Base-by-base conservation (phyloP, 495 filamentous ascomycete species). In the Trichoderma reesei region DNA sequence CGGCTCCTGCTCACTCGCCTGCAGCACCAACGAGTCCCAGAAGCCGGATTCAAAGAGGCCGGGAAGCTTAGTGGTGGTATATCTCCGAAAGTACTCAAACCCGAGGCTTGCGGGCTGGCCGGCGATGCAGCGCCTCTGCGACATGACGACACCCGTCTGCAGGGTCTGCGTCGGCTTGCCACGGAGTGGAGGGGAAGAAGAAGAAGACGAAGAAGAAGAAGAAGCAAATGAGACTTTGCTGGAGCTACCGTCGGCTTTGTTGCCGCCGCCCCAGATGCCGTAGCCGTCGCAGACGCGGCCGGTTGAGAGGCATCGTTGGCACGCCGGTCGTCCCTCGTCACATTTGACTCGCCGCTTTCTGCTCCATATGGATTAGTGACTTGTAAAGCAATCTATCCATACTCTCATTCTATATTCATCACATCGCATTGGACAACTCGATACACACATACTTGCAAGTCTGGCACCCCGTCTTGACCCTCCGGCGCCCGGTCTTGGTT, bases 211-310 rank as follows among this genome's bases (percentile, higher is more conserved):
- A 26, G 26, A 26, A 26, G 26, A 26, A 26, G 26, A 26, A 26
- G 26, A 26, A 60, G 3, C 26, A 16, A 39, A 42, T 20, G 69
- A 33, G 18, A 51, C 41, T 51, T 41, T 61, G 42, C 41, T 48
- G 42, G 20, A 44, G 34, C 68, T 64, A 34, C 65, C 67, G 48
- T 68, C 71, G 31, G 65, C 64, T 33, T 76, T 76, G 10, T 73
- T 74, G 18, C 76, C 79, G 10, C 78, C 77, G 54, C 79, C 78
- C 80, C 80, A 82, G 65, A 82, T 74, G 33, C 75, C 80, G 66
- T 85, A 85, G 41, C 83, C 84, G 64, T 84, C 83, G 70, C 85
- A 87, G 31, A 75, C 70, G 16, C 83, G 79, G 46, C 84, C 81
- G 13, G 82, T 82, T 7, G 77, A 80, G 60, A 79, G 61, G 66